phyloP scores from a whole-genome alignment of 352 stramenopile species.

The Phytophthora chlamydospora region DNA sequence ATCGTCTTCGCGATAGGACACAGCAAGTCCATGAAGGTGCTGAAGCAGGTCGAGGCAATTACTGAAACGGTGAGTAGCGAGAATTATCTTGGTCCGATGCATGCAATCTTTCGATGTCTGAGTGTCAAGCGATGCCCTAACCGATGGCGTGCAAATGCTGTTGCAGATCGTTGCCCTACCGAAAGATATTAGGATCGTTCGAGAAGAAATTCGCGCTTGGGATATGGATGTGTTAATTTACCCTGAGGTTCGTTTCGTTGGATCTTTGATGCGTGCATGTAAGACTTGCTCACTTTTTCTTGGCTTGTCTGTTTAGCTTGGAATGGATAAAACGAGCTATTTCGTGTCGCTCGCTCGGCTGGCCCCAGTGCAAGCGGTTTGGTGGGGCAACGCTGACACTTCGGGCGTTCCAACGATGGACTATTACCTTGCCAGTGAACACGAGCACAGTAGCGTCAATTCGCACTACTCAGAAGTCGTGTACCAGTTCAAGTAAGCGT shows the following conservation, averaged over 20 bases:
- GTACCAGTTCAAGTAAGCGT: constrained; percentile 63
- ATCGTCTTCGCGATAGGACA: constrained; percentile 68
- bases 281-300: constrained; percentile 7
- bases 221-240: constrained; percentile 75
- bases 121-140: too few relatives aligned
- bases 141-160: background rate
- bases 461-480: constrained; percentile 68
- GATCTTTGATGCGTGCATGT: background rate
- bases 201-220: constrained; percentile 55
- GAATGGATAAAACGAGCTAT: constrained; percentile 81
- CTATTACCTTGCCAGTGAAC: constrained; percentile 70
- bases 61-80: constrained; percentile 40
- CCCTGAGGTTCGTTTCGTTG: constrained; percentile 52
- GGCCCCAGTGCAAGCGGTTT: constrained; percentile 70
- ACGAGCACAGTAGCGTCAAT: constrained; percentile 53
- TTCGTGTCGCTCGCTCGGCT: constrained; percentile 74
- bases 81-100: background rate
- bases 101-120: too few relatives aligned
- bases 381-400: constrained; percentile 81
- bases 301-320: constrained; percentile 46
- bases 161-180: constrained; percentile 61
- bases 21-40: constrained; percentile 58
- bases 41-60: constrained; percentile 54
- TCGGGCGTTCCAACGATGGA: constrained; percentile 70
- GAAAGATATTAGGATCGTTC: constrained; percentile 46